These are phyloP conservation scores for Starmerella vitae DNA, from an alignment of 805 yeast species.

Conservation along the genomic window DNA sequence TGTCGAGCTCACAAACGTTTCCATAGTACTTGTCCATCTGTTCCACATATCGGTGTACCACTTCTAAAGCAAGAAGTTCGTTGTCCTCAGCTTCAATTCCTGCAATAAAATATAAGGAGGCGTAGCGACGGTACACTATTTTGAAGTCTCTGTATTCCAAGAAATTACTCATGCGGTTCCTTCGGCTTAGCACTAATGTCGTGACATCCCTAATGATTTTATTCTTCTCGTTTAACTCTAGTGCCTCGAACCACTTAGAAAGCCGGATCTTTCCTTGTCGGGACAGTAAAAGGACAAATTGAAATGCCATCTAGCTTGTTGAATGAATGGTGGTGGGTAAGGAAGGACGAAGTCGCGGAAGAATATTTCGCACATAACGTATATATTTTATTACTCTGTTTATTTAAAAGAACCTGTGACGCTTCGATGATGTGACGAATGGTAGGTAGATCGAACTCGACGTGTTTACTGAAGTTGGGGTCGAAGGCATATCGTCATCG, in stretches of 20 bases:
- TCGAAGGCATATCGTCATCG: neutral
- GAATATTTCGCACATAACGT: neutral
- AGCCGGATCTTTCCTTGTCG: slow-evolving; percentile 92
- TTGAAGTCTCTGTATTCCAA: slow-evolving; percentile 74
- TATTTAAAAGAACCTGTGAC: neutral
- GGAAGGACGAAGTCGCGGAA: neutral
- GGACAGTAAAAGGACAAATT: slow-evolving; percentile 67
- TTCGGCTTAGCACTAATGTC: slow-evolving; percentile 67
- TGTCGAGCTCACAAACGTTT: slow-evolving; percentile 91
- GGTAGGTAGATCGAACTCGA: neutral
- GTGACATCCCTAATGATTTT: slow-evolving; percentile 76
- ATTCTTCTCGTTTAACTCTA: slow-evolving; percentile 71
- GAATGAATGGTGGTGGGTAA: neutral
- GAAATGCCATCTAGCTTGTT: slow-evolving; percentile 63
- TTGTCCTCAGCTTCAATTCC: slow-evolving; percentile 77
- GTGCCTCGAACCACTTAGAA: slow-evolving; percentile 82
- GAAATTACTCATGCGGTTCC: slow-evolving; percentile 92
- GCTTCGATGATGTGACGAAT: neutral
- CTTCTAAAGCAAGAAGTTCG: slow-evolving; percentile 72
- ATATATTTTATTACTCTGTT: neutral
- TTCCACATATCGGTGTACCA: slow-evolving; percentile 87
- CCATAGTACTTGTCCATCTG: slow-evolving; percentile 94
- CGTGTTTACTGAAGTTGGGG: neutral
- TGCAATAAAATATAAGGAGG: slow-evolving; percentile 78
- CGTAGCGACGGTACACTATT: slow-evolving; percentile 82